Conservation (phyloP, 2,329 filamentous ascomycete genomes). For the Salinomyces thailandicus region DNA sequence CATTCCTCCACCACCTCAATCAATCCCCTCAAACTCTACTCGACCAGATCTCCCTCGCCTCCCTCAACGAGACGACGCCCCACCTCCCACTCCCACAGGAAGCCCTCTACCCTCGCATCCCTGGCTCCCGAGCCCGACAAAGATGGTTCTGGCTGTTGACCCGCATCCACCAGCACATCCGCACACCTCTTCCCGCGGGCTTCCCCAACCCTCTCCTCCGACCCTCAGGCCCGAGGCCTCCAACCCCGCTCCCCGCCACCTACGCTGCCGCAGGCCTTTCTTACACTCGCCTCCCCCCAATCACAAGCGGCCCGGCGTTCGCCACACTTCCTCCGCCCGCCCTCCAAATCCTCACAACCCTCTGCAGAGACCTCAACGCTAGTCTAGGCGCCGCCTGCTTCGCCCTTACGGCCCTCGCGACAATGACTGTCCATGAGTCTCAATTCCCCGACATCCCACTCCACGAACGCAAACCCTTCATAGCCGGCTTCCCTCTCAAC, state of each 20-base stretch:
- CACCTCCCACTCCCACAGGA: constrained; percentile 36
- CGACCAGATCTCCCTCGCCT: constrained; percentile 1
- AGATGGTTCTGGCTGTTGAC: constrained; percentile 41
- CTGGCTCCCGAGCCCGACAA: constrained; percentile 29
- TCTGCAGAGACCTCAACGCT: constrained; percentile 30
- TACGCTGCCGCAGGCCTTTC: constrained; percentile 28
- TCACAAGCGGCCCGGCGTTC: constrained; percentile 26
- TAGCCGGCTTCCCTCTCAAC: constrained; percentile 38
- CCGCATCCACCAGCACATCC: constrained; percentile 34
- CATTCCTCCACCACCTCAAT: constrained; percentile 32
- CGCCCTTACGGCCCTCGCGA: constrained; percentile 35
- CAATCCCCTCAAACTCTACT: constrained; percentile 6
- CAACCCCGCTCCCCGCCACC: constrained; percentile 15
- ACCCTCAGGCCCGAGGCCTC: not conserved
- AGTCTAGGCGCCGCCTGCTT: constrained; percentile 37
- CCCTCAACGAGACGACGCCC: constrained; percentile 12
- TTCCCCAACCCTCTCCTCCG: constrained; percentile 35
- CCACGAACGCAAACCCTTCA: constrained; percentile 29
- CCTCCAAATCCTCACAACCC: constrained; percentile 27
- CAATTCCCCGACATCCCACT: constrained; percentile 21
- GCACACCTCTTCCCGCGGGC: constrained; percentile 29
- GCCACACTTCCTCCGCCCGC: constrained; percentile 25
- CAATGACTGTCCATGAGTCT: constrained; percentile 36
- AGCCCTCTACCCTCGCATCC: constrained; percentile 34
- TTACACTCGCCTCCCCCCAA: constrained; percentile 29